Conservation (phyloP, 2,329 filamentous ascomycete genomes). For the Hysterium pulicare region DNA sequence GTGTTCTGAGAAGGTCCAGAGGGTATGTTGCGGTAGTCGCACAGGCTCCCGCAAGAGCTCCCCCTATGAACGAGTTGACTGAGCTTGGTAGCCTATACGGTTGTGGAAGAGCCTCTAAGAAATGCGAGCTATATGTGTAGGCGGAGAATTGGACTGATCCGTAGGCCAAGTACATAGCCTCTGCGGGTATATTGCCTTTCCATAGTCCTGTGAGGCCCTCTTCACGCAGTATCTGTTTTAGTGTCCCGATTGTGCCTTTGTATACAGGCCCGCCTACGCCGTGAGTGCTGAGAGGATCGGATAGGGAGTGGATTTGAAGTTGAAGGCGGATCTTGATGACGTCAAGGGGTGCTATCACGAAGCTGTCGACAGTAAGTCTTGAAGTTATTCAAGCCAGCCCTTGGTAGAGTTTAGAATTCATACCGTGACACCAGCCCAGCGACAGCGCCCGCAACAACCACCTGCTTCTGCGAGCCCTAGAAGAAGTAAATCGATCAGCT, state of each 20-base stretch:
- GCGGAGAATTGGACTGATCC: slow-evolving; percentile 84
- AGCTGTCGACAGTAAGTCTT: too few relatives aligned
- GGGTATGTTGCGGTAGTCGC: slow-evolving; percentile 88
- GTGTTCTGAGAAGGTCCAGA: slow-evolving; percentile 85
- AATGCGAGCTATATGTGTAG: slow-evolving; percentile 72
- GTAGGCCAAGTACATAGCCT: slow-evolving; percentile 91
- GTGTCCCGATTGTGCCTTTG: slow-evolving; percentile 72
- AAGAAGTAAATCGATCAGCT: slow-evolving; percentile 12
- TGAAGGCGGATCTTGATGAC: slow-evolving; percentile 98
- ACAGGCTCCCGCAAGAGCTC: slow-evolving; percentile 75
- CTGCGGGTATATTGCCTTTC: slow-evolving; percentile 97
- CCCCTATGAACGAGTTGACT: slow-evolving; percentile 78
- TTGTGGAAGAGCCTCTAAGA: slow-evolving; percentile 55
- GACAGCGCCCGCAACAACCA: slow-evolving; percentile 62
- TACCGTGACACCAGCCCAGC: slow-evolving; percentile 88
- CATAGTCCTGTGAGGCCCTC: slow-evolving; percentile 85
- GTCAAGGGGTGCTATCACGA: slow-evolving; percentile 91
- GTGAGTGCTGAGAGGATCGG: slow-evolving; percentile 63
- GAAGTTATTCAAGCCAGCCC: too few relatives aligned
- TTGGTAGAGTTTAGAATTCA: slow-evolving; percentile 6
- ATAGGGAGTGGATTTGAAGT: slow-evolving; percentile 81
- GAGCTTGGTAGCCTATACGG: slow-evolving; percentile 56
- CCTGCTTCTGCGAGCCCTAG: slow-evolving; percentile 64
- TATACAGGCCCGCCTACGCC: slow-evolving; percentile 52
- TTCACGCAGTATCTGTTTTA: slow-evolving; percentile 70